These are phyloP conservation scores for Pleurotus platypus DNA, from an alignment of 768 basidiomycete species.

Conservation along the genomic window DNA sequence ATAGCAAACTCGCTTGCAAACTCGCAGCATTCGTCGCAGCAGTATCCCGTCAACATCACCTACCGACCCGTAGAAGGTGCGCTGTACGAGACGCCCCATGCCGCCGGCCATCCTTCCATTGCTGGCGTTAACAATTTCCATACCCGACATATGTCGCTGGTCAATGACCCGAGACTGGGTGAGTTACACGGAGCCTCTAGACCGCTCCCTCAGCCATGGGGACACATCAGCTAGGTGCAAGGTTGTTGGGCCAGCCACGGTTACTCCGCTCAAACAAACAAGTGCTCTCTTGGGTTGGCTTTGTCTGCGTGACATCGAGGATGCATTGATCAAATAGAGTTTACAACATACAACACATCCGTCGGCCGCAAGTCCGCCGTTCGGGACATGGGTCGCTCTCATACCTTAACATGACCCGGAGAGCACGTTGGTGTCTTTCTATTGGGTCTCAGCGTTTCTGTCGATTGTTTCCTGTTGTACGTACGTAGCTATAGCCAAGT, in stretches of 20 bases:
- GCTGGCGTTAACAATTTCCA: constrained; percentile 18
- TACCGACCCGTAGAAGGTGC: constrained; percentile 8
- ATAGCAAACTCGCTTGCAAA: constrained; percentile 20
- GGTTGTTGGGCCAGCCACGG: background rate
- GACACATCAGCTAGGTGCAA: constrained; percentile 15
- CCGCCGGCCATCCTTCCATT: background rate
- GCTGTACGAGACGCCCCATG: constrained; percentile 15
- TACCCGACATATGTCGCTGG: constrained; percentile 21
- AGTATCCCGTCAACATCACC: constrained; percentile 10
- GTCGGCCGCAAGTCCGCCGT: background rate
- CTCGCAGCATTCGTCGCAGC: constrained; percentile 12
- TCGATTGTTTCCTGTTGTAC: background rate
- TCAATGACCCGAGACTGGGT: constrained; percentile 23
- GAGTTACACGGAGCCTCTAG: constrained; percentile 19
- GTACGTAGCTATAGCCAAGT: background rate
- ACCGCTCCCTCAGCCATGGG: constrained; percentile 31
- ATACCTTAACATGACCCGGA: background rate
- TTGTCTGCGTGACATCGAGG: background rate
- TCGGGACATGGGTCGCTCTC: background rate
- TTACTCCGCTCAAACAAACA: background rate
- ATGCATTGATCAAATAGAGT: background rate
- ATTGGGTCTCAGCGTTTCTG: background rate
- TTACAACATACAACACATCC: background rate
- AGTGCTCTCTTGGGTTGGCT: background rate
- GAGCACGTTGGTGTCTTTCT: no score